Evolutionary conservation across 2,329 filamentous ascomycete species (phyloP).

Genomic region (Calycina herbarum): DNA sequence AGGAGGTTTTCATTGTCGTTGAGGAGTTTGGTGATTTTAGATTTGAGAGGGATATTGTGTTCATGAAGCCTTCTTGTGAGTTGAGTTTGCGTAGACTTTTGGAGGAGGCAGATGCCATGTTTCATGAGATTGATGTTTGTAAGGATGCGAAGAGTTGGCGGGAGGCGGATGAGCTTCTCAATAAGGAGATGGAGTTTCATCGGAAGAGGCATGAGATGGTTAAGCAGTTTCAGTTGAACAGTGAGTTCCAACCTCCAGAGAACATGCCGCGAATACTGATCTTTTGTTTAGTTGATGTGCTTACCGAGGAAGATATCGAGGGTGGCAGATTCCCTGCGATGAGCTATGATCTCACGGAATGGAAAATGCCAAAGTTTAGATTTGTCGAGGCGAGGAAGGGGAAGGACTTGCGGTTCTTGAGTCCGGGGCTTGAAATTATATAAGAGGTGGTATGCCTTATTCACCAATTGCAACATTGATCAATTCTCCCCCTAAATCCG

Average conservation of each 20-base stretch:
- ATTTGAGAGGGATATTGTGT: not conserved
- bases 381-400: not conserved
- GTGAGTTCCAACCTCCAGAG: too few relatives aligned
- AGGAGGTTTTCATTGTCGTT: not conserved
- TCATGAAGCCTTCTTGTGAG: not conserved
- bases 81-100: not conserved
- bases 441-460: not conserved
- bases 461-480: not conserved
- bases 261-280: too few relatives aligned
- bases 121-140: not conserved
- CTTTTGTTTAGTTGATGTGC: not conserved
- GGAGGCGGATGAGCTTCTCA: too few relatives aligned
- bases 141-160: too few relatives aligned
- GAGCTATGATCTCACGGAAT: not conserved
- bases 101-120: not conserved
- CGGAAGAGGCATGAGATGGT: too few relatives aligned
- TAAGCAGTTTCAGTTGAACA: too few relatives aligned
- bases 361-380: not conserved
- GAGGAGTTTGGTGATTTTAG: not conserved
- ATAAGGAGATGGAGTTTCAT: too few relatives aligned
- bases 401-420: not conserved
- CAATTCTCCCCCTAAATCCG: too few relatives aligned
- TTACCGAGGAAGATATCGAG: not conserved
- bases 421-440: not conserved
- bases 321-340: too few relatives aligned